A percentile compares a stretch with the other conserved stretches of the same genome.
phyloP scores from a whole-genome alignment of 345 rosid species.

The Citrus unshiu region DNA sequence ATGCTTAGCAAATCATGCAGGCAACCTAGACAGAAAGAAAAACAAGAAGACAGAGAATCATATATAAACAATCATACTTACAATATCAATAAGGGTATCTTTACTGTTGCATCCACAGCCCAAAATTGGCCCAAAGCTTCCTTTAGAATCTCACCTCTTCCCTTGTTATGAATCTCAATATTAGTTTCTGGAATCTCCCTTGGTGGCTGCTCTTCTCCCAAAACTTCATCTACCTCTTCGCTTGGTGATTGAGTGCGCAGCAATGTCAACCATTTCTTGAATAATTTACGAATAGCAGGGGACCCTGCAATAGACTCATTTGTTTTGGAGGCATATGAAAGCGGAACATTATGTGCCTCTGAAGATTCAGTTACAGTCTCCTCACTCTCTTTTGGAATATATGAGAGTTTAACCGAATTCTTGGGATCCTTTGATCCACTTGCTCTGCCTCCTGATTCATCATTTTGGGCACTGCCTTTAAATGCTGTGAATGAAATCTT shows the following conservation, averaged over 20 bases:
- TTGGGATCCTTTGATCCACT: conserved; percentile 51
- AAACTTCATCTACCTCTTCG: conserved; percentile 47
- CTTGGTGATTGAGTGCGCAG: conserved; percentile 48
- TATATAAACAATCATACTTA: conserved; percentile 39
- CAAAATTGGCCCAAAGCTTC: conserved; percentile 51
- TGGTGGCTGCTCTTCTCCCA: conserved; percentile 48
- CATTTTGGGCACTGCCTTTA: conserved; percentile 61
- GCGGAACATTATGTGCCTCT: conserved; percentile 51
- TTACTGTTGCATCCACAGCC: conserved; percentile 67
- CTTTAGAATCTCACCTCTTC: conserved; percentile 37
- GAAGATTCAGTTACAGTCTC: conserved; percentile 50
- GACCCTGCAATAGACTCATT: conserved; percentile 53
- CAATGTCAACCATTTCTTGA: conserved; percentile 77
- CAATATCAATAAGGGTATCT: conserved; percentile 68
- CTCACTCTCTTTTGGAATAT: conserved; percentile 60
- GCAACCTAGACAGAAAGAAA: background rate
- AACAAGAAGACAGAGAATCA: background rate
- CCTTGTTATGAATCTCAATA: conserved; percentile 25
- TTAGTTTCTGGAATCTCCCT: conserved; percentile 27
- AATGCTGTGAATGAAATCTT: conserved; percentile 59
- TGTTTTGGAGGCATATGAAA: conserved; percentile 61
- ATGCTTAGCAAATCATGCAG: background rate
- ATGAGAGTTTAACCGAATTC: conserved; percentile 61
- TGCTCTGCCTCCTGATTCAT: conserved; percentile 49
- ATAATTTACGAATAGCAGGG: conserved; percentile 68